These are phyloP conservation scores for Leishmania turanica DNA, from an alignment of 208 protist genomes.

Conservation along the genomic window DNA sequence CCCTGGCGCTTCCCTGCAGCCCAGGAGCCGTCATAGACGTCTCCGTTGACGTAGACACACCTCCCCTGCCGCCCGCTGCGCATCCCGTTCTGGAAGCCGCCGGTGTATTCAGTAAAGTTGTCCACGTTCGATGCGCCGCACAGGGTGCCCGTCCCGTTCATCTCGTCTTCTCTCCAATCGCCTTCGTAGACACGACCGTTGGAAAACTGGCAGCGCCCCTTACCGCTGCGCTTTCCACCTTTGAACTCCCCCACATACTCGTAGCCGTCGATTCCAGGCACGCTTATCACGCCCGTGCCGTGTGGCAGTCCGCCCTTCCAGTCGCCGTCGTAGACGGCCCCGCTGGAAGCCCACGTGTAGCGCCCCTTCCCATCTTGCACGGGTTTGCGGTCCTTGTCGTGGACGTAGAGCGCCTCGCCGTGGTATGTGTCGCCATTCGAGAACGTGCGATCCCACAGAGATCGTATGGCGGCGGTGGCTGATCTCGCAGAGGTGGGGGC, in stretches of 20 bases:
- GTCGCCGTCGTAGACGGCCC: constrained; percentile 59
- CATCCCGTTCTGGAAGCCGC: constrained; percentile 55
- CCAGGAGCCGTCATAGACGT: constrained; percentile 80
- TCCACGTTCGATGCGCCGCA: constrained; percentile 49
- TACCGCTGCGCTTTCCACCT: constrained; percentile 62
- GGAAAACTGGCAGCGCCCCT: constrained; percentile 69
- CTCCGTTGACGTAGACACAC: constrained; percentile 74
- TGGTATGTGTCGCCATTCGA: constrained; percentile 72
- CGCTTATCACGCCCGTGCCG: constrained; percentile 56
- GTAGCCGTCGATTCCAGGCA: constrained; percentile 64
- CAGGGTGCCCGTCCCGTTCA: constrained; percentile 77
- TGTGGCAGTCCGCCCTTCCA: constrained; percentile 63
- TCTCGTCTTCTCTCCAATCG: constrained; percentile 80
- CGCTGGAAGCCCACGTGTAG: constrained; percentile 62
- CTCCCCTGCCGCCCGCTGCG: constrained; percentile 61
- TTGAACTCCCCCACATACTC: constrained; percentile 65
- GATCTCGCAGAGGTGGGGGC: background rate
- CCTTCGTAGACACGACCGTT: constrained; percentile 82
- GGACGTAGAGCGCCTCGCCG: constrained; percentile 62
- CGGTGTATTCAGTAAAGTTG: constrained; percentile 71
- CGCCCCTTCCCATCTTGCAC: constrained; percentile 66
- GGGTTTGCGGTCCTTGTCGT: constrained; percentile 50
- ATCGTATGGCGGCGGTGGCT: constrained; percentile 17
- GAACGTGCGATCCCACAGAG: constrained; percentile 64
- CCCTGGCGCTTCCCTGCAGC: constrained; percentile 65